A percentile compares a stretch with the other conserved stretches of the same genome.
Conservation (phyloP, 306 rosid species). For the Trichosanthes truncata region DNA sequence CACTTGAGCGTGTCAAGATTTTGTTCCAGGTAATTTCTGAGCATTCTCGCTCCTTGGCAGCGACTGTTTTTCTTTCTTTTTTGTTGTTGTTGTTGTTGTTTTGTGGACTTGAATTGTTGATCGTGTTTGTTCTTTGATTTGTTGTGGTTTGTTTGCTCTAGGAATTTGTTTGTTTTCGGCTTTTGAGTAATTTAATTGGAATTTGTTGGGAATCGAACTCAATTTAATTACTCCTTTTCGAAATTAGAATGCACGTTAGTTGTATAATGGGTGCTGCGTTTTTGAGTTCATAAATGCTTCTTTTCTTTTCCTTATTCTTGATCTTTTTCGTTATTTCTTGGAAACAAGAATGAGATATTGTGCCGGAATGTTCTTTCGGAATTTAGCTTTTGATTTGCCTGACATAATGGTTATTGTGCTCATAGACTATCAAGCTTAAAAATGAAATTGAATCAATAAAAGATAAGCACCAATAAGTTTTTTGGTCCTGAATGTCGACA, state of each 20-base stretch:
- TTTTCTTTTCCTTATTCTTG: neutral
- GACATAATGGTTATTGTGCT: neutral
- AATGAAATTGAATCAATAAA: neutral
- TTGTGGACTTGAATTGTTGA: neutral
- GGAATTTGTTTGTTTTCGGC: neutral
- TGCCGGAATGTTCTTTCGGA: neutral
- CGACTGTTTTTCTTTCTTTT: neutral
- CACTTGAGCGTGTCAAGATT: slow-evolving; percentile 85
- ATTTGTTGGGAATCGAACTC: neutral
- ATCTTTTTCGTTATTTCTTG: neutral
- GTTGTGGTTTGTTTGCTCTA: neutral
- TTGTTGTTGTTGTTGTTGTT: neutral
- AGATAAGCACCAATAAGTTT: neutral
- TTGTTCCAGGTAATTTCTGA: slow-evolving; percentile 58
- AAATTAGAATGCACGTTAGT: neutral
- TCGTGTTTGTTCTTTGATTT: neutral
- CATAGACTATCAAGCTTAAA: too few species aligned
- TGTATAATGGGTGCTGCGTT: neutral
- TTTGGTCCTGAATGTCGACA: neutral
- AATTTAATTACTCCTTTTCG: neutral
- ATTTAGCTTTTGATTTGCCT: neutral
- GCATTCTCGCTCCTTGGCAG: neutral
- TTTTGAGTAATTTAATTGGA: neutral
- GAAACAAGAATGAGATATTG: neutral
- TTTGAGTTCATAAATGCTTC: neutral